Base-by-base conservation (phyloP, 2,329 filamentous ascomycete species). In the Cladosporium phlei region DNA sequence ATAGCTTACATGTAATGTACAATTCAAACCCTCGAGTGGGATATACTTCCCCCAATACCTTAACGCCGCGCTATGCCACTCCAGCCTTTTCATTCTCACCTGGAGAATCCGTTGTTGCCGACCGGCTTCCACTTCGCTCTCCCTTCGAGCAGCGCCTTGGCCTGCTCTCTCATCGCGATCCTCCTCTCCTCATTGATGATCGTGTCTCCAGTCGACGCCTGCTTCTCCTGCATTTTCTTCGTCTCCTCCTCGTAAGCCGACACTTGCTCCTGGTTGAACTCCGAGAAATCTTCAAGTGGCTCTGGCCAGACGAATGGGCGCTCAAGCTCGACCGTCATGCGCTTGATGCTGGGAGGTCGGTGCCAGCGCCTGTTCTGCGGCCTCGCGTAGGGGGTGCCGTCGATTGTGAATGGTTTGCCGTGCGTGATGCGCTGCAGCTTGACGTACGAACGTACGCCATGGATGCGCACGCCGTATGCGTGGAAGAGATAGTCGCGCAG, bases 401-500 rank as follows among this genome's bases (percentile, higher is more conserved):
- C 39, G 32, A 27, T 24, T 28, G 11, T 34, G 35, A 20, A 47
- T 55, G 64, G 62, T 34, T 67, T 63, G 51, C 73, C 70, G 54
- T 79, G 78, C 48, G 77, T 77, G 27, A 84, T 66, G 37, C 77
- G 79, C 64, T 81, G 76, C 68, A 84, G 80, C 59, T 86, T 82
- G 62, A 97, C 79, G 62, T 80, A 91, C 44, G 86, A 89, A 52
- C 91, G 86, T 52, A 97, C 82, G 55, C 75, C 75, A 43, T 80
- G 72, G 45, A 84, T 80, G 54, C 83, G 77, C 52, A 97, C 83
- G 51, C 78, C 76, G 75, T 98, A 98, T 33, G 79, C 79, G 67
- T 95, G 83, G 72, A 80, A 86, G 52, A 98, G 83, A 73, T 97
- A 98, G 73, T 96, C 90, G 67, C 89, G 87, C 32, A 98, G 73